These are phyloP conservation scores for Hypocreales sp. DNA, from an alignment of 2,329 filamentous ascomycete species.

Conservation along the genomic window DNA sequence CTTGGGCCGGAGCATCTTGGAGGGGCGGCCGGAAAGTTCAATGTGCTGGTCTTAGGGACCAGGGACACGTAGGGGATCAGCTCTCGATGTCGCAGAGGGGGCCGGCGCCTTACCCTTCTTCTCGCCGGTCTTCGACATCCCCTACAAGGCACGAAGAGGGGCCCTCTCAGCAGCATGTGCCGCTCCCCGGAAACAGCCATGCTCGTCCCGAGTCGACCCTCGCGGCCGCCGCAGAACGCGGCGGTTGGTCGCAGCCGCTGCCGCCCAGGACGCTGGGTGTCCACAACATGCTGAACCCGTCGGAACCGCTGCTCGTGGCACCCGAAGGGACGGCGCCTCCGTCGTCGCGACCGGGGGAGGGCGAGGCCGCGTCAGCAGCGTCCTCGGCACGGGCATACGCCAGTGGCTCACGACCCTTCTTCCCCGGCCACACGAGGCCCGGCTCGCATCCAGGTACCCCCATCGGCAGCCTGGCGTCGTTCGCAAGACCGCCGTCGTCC, in stretches of 20 bases:
- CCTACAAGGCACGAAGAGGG: conserved; percentile 19
- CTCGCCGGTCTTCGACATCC: conserved; percentile 31
- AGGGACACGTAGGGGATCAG: conserved; percentile 38
- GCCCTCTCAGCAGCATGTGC: conserved; percentile 10
- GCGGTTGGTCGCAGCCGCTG: conserved; percentile 10
- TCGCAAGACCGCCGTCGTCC: conserved; percentile 12
- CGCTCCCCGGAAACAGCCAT: conserved; percentile 8
- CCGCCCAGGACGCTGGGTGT: conserved; percentile 16
- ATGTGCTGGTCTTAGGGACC: conserved; percentile 40
- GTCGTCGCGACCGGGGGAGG: conserved; percentile 4
- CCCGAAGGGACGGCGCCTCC: conserved; percentile 6
- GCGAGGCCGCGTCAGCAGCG: conserved; percentile 6
- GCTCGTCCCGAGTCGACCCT: conserved; percentile 8
- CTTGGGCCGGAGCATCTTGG: conserved; percentile 8
- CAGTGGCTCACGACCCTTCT: conserved; percentile 10
- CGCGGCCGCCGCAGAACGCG: conserved; percentile 8
- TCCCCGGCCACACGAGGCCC: conserved; percentile 12
- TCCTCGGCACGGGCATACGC: conserved; percentile 8
- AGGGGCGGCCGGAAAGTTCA: conserved; percentile 22
- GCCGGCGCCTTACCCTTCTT: conserved; percentile 38
- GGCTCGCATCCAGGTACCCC: conserved; percentile 19
- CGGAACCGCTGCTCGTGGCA: conserved; percentile 11
- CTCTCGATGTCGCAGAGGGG: conserved; percentile 50
- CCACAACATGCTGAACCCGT: conserved; percentile 22
- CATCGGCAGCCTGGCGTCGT: conserved; percentile 10